Evolutionary conservation across 2,329 filamentous ascomycete genomes (phyloP).

Genomic region (Talaromyces islandicus): DNA sequence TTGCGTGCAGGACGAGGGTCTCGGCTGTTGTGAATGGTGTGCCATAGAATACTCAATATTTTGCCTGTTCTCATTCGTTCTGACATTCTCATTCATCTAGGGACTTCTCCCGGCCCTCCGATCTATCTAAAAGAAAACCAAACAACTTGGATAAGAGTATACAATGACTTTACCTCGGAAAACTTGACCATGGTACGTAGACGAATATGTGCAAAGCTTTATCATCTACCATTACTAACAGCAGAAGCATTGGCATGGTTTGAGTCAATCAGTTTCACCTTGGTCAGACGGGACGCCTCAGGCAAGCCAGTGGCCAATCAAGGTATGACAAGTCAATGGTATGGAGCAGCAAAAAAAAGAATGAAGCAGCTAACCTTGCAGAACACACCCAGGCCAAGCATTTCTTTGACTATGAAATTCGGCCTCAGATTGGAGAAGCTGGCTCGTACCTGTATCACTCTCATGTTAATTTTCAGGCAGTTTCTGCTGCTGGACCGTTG

Average conservation of each 20-base stretch:
- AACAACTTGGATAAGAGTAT: slow-evolving; percentile 50
- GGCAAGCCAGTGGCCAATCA: slow-evolving; percentile 61
- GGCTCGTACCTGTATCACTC: slow-evolving; percentile 67
- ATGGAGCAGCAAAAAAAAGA: neutral
- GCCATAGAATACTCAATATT: neutral
- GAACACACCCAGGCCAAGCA: slow-evolving; percentile 21
- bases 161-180: slow-evolving; percentile 49
- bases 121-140: slow-evolving; percentile 7
- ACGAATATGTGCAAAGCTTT: neutral
- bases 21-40: slow-evolving; percentile 8
- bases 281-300: slow-evolving; percentile 60
- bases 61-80: neutral
- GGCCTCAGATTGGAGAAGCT: slow-evolving; percentile 46
- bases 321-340: slow-evolving; percentile 29
- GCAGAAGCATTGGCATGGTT: slow-evolving; percentile 62
- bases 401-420: slow-evolving; percentile 64
- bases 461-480: slow-evolving; percentile 58
- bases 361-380: neutral
- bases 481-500: slow-evolving; percentile 52
- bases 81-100: neutral
- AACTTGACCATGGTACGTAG: slow-evolving; percentile 52
- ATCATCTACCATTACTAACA: neutral
- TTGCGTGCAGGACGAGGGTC: slow-evolving; percentile 7
- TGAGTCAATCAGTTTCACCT: slow-evolving; percentile 53
- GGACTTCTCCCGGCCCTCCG: slow-evolving; percentile 2